Evolutionary conservation across 2,329 filamentous ascomycete genomes (phyloP).

Genomic region (Eutypella sp.): DNA sequence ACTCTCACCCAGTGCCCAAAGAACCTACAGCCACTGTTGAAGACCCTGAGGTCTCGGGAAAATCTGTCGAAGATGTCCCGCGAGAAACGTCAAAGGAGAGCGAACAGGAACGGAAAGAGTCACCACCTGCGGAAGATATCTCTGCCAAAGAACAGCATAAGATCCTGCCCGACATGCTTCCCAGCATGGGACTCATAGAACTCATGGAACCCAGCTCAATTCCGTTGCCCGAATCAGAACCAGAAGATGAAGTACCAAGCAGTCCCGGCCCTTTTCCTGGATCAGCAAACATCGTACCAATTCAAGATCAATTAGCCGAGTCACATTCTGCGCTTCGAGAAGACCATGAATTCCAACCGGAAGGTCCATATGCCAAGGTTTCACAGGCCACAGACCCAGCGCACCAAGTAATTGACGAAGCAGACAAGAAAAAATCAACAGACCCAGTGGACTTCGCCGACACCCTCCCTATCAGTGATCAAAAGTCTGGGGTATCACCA

Average conservation of each 20-base stretch:
- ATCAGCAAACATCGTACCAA: not conserved
- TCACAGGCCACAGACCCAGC: too few relatives aligned
- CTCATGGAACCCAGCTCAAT: not conserved
- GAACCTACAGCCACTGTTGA: not conserved
- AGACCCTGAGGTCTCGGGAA: constrained; percentile 3
- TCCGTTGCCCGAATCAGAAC: not conserved
- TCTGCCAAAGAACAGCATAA: not conserved
- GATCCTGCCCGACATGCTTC: not conserved
- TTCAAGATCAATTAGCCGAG: not conserved
- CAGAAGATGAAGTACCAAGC: not conserved
- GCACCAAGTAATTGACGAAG: too few relatives aligned
- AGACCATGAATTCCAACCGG: not conserved
- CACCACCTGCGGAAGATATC: too few relatives aligned
- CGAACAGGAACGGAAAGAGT: not conserved
- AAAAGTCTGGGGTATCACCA: too few relatives aligned
- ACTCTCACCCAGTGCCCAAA: constrained; percentile 5
- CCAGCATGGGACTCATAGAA: not conserved
- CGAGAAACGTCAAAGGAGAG: not conserved
- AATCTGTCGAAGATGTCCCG: constrained; percentile 10
- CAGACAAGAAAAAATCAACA: too few relatives aligned
- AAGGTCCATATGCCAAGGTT: too few relatives aligned
- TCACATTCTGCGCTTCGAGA: not conserved
- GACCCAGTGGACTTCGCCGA: too few relatives aligned
- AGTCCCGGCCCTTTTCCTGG: not conserved
- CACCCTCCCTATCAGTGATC: too few relatives aligned